A percentile compares a stretch with the other conserved stretches of the same genome.
Evolutionary conservation across 2,329 filamentous ascomycete species (phyloP).

Genomic region (Cadophora luteo-olivacea): DNA sequence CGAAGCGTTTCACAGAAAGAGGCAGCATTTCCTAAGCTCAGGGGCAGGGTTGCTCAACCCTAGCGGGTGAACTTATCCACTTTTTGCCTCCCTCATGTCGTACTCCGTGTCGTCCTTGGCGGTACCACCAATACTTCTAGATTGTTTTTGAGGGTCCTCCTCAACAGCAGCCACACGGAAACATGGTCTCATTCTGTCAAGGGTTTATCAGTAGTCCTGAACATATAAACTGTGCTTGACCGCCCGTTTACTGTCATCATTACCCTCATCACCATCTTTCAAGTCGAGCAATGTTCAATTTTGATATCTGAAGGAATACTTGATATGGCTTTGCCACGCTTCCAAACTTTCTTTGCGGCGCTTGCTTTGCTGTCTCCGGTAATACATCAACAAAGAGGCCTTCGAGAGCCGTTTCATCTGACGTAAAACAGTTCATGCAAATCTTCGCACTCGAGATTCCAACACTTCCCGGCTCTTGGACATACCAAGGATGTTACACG

Average conservation of each 20-base stretch:
- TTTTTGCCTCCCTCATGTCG: constrained; percentile 10
- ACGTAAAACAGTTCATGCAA: constrained; percentile 2
- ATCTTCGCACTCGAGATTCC: constrained; percentile 12
- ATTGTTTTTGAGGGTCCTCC: neutral
- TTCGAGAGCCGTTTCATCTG: neutral
- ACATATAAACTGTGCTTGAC: neutral
- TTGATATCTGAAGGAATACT: neutral
- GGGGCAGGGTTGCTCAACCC: neutral
- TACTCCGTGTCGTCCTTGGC: neutral
- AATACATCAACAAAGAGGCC: too few relatives aligned
- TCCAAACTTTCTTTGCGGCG: neutral
- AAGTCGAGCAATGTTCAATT: neutral
- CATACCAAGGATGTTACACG: constrained; percentile 38
- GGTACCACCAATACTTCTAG: neutral
- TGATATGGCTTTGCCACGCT: neutral
- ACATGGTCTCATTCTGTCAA: neutral
- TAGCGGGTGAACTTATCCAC: neutral
- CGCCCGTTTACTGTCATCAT: neutral
- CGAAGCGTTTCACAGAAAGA: neutral
- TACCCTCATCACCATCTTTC: neutral
- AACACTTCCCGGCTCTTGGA: constrained; percentile 36
- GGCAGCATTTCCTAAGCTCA: neutral
- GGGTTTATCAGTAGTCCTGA: neutral
- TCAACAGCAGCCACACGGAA: constrained; percentile 7
- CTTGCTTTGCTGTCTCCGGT: neutral